A percentile compares a stretch with the other conserved stretches of the same genome.
Conservation (phyloP, 2,329 filamentous ascomycete genomes). For the Dactylellina leptospora region DNA sequence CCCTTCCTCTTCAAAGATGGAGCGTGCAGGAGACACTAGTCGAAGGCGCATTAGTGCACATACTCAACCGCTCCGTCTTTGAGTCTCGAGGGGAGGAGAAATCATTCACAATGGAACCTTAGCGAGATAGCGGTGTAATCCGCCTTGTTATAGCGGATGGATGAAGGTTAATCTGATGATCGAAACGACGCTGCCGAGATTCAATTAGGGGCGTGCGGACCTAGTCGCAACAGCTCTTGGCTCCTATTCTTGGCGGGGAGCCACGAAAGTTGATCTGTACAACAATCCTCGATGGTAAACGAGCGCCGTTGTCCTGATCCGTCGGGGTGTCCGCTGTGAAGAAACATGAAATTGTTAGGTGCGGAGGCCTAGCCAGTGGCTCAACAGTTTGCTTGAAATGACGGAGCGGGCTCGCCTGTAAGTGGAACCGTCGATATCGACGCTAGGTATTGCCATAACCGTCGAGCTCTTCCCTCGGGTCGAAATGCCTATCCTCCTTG, state of each 20-base stretch:
- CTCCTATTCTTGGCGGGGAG: not conserved
- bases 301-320: slow-evolving; percentile 43
- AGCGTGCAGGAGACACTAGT: too few relatives aligned
- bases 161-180: not conserved
- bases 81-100: not conserved
- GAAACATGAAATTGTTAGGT: slow-evolving; percentile 36
- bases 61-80: too few relatives aligned
- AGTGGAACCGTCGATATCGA: not conserved
- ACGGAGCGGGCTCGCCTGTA: slow-evolving; percentile 1
- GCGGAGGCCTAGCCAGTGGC: slow-evolving; percentile 29
- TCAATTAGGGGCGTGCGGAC: not conserved
- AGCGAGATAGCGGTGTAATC: slow-evolving; percentile 27
- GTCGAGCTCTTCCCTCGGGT: not conserved
- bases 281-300: slow-evolving; percentile 3
- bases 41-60: too few relatives aligned
- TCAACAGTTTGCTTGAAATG: not conserved
- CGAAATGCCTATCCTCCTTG: slow-evolving; percentile 23
- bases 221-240: not conserved
- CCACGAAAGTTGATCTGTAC: slow-evolving; percentile 33
- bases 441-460: slow-evolving; percentile 25
- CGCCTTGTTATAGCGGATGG: not conserved
- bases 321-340: slow-evolving; percentile 26
- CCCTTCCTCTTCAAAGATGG: too few relatives aligned
- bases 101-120: too few relatives aligned
- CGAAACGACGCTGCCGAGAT: too few relatives aligned